Evolutionary conservation across 331 rosid species (phyloP).

Genomic region (Quercus tomentella): DNA sequence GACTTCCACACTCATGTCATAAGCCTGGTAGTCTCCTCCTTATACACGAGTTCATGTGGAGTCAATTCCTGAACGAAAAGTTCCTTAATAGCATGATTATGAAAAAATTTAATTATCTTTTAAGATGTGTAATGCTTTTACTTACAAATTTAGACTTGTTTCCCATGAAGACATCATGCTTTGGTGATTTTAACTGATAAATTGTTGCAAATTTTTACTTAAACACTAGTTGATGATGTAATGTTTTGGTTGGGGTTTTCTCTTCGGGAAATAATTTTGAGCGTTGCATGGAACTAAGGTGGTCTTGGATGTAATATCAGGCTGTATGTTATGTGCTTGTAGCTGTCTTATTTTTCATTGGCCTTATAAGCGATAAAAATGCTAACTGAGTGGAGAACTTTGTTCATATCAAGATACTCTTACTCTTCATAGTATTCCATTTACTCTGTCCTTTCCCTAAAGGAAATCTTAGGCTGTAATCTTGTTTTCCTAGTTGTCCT

Average conservation of each 20-base stretch:
- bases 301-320: conserved; percentile 95
- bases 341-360: conserved; percentile 86
- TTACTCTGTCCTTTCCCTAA: not conserved
- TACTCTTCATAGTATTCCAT: conserved; percentile 3
- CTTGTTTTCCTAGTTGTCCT: conserved; percentile 10
- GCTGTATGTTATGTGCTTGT: conserved; percentile 77
- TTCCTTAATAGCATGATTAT: too few species aligned
- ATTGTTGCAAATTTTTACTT: too few species aligned
- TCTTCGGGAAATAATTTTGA: conserved; percentile 91
- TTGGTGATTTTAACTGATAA: too few species aligned
- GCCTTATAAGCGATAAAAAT: conserved; percentile 64
- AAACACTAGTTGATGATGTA: too few species aligned
- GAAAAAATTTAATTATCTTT: too few species aligned
- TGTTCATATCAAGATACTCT: not conserved
- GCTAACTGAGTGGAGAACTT: conserved; percentile 4
- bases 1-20: too few species aligned
- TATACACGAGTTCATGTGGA: too few species aligned
- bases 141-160: too few species aligned
- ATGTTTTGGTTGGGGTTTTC: conserved; percentile 62
- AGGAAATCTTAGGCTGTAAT: conserved; percentile 1
- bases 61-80: too few species aligned
- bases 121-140: too few species aligned
- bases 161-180: too few species aligned
- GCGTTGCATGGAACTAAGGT: conserved; percentile 88
- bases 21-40: too few species aligned